Evolutionary conservation across 768 basidiomycete species (phyloP), one percentile per base, ranked within the genome.

Genomic region (Kwoniella pini): DNA sequence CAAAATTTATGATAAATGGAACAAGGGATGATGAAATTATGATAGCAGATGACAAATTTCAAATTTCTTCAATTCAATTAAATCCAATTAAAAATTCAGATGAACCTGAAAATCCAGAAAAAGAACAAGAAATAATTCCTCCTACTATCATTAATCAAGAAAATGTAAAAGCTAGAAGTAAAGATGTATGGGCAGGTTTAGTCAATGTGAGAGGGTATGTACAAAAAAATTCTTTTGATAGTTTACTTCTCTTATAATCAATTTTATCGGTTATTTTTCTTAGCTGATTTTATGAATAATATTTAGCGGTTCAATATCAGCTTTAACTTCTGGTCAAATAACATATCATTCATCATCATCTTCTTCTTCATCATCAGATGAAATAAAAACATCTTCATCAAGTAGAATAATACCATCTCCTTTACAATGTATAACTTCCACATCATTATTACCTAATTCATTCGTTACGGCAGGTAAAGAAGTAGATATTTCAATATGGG

Each of bases 381-480:
- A 21, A 28, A 24, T n/a, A 46, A 44, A 24, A 6, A 15, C 53
- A 31, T 26, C 24, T 33, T 27, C 45, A 0, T 11, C 11, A 6
- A 43, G 57, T 4, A 30, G 64, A 17, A 39, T 50, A 9, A 49
- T 74, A 0, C 56, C 68, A 9, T 64, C 68, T 1, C 67, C 70
- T 13, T 22, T 71, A 3, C 57, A 50, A 17, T 62, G 62, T 36
- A 49, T 77, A 36, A 61, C 69, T 7, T 67, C 70, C 0, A 46
- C 62, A 0, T 62, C 70, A 0, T 6, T 39, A 17, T 54, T 43
- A 0, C 61, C 68, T 0, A 63, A 53, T 1, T 55, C 63, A 0
- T 70, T 78, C 52, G 74, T 72, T 10, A 17, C 70, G 19, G 77
- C 73, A 7, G 77, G 77, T 10, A 78, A 78, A 45, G 74, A 76